Evolutionary conservation across 805 yeast species (phyloP).

Genomic region (Pichia ethanolica): DNA sequence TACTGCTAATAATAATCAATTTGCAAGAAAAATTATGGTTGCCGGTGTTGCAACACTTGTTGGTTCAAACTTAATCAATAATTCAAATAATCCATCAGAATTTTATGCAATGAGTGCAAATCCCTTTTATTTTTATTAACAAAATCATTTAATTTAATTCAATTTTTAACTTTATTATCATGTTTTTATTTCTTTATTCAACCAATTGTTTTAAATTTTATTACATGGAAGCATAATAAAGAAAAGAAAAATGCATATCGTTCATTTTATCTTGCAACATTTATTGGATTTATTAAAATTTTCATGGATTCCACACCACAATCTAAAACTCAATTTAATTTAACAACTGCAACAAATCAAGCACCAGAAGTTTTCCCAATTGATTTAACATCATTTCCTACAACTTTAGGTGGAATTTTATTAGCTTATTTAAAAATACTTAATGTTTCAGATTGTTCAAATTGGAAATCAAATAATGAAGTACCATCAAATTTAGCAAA

Average conservation of each 20-base stretch:
- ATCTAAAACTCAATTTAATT: neutral
- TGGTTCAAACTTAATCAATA: constrained; percentile 25
- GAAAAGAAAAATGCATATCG: neutral
- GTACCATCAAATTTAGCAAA: neutral
- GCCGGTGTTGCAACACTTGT: constrained; percentile 31
- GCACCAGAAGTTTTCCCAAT: constrained; percentile 1
- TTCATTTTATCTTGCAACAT: neutral
- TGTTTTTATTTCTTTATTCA: constrained; percentile 15
- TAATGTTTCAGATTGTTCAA: constrained; percentile 8
- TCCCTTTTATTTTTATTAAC: neutral
- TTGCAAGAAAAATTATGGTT: constrained; percentile 17
- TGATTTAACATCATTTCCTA: constrained; percentile 7
- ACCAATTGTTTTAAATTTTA: neutral
- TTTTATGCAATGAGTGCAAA: neutral
- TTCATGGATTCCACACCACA: neutral
- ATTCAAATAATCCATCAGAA: constrained; percentile 2
- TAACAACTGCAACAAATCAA: neutral
- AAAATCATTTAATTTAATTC: constrained; percentile 6
- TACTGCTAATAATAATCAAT: neutral
- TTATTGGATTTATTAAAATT: neutral
- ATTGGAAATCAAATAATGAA: neutral
- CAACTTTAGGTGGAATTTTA: neutral
- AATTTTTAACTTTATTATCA: constrained; percentile 13
- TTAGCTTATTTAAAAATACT: constrained; percentile 12
- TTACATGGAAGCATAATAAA: neutral